Base-by-base conservation (phyloP, 2,329 filamentous ascomycete species). In the Alternaria gansuensis region DNA sequence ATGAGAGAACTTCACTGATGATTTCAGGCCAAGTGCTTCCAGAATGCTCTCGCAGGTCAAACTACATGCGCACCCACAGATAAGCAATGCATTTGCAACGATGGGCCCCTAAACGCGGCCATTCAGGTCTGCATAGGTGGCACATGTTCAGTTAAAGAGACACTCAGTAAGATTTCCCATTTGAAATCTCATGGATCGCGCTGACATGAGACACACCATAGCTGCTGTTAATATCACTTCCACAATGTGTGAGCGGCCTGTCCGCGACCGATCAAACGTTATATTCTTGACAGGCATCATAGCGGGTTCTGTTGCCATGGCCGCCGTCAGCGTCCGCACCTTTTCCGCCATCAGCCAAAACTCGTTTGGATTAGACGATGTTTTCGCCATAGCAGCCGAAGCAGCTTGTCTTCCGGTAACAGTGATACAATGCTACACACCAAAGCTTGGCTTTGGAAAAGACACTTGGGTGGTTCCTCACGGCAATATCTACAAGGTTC, bases 381-480 rank as follows among this genome's bases (percentile, higher is more conserved):
- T 60, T 5, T 64, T 62, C 11, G 63, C 57, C 2, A 31, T 63
- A 29, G 49, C 54, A 21, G 54, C 65, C 3, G 28, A 64, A 10
- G 26, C 59, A 24, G 43, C 37, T 2, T 63, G 60, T 6, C 43
- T 66, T 3, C 65, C 63, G 0, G 60, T 66, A 37, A 63, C 55
- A 2, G 54, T 60, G n/a, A 33, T 67, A 13, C 45, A 67, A 33
- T 63, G 65, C 8, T 17, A 51, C n/a, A 57, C 51, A 41, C 43
- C 57, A 10, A 31, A 23, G 0, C 50, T 55, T 4, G 83, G 83
- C 0, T 70, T 84, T 13, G 82, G 83, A 3, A 77, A 71, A n/a
- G 83, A 85, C 50, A 75, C 84, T 17, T 85, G 83, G 82, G 82
- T 80, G 0, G 59, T 85, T 4, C 56, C 72, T 0, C 62, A 72